These are phyloP conservation scores for Neolentinus lepideus DNA, from an alignment of 1,284 basidiomycete species.

Conservation along the genomic window DNA sequence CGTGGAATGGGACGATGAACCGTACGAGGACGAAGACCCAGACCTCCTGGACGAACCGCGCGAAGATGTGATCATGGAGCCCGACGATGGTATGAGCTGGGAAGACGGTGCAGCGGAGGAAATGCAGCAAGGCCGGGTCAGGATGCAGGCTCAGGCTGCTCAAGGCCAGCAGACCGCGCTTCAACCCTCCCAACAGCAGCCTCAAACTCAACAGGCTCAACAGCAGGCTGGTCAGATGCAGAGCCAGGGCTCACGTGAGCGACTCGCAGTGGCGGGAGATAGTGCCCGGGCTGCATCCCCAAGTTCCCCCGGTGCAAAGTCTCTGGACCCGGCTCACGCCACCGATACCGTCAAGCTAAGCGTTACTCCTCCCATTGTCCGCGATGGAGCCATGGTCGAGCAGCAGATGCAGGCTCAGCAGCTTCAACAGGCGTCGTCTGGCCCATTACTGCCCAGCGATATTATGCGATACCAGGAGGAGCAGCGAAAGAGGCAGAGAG, in stretches of 20 bases:
- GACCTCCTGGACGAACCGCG: conserved; percentile 27
- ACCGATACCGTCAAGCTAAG: conserved; percentile 70
- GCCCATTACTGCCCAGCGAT: conserved; percentile 36
- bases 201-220: conserved; percentile 18
- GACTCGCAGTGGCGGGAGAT: conserved; percentile 20
- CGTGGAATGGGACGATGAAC: conserved; percentile 68
- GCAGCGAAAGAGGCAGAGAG: conserved; percentile 48
- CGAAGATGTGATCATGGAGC: conserved; percentile 38
- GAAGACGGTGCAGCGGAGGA: conserved; percentile 53
- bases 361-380: conserved; percentile 70
- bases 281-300: conserved; percentile 17
- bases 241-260: conserved; percentile 32
- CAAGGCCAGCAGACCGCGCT: neutral
- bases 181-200: conserved; percentile 28
- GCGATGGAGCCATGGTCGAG: conserved; percentile 27
- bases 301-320: conserved; percentile 18
- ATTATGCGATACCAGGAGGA: conserved; percentile 48
- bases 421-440: conserved; percentile 11
- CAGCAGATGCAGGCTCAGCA: conserved; percentile 20
- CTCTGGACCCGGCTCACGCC: conserved; percentile 46
- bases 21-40: conserved; percentile 61
- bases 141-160: conserved; percentile 7
- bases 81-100: conserved; percentile 73
- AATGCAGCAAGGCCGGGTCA: conserved; percentile 23
- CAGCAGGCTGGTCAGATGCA: conserved; percentile 20